phyloP scores from a whole-genome alignment of 1,284 basidiomycete species.

The Phylloboletellus chloephorus region DNA sequence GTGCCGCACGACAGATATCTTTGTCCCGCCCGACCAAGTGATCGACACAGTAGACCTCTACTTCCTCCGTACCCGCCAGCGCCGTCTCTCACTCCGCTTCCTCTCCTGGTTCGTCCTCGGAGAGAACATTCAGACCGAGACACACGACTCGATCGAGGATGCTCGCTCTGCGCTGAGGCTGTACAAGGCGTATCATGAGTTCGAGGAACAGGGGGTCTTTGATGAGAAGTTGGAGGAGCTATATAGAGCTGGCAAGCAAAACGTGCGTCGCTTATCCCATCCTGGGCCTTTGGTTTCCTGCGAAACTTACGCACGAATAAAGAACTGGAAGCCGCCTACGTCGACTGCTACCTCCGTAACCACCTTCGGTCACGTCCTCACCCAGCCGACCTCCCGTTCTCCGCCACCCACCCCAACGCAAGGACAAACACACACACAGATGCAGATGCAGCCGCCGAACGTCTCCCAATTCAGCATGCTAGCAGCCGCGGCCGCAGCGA shows the following conservation, averaged over 20 bases:
- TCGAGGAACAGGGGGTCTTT: constrained; percentile 75
- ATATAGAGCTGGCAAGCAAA: constrained; percentile 67
- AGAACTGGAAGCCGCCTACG: constrained; percentile 50
- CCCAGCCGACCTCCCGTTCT: constrained; percentile 6
- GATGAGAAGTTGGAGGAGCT: constrained; percentile 86
- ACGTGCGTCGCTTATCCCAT: constrained; percentile 41
- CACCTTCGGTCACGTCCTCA: not conserved
- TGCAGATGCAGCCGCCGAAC: constrained; percentile 7
- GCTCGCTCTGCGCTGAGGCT: constrained; percentile 84
- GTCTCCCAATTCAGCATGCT: constrained; percentile 28
- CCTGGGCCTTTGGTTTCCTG: not conserved
- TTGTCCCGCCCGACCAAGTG: constrained; percentile 91
- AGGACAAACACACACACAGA: constrained; percentile 1
- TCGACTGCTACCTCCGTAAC: constrained; percentile 13
- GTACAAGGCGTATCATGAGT: constrained; percentile 78
- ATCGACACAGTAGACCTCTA: constrained; percentile 97
- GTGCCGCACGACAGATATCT: constrained; percentile 64
- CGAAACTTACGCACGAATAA: constrained; percentile 2
- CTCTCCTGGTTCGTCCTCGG: constrained; percentile 90
- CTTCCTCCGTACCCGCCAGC: constrained; percentile 75
- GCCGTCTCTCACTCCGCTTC: constrained; percentile 90
- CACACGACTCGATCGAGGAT: constrained; percentile 97
- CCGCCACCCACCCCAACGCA: constrained; percentile 1
- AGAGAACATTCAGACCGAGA: constrained; percentile 88
- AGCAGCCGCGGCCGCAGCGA: constrained; percentile 20